phyloP scores from a whole-genome alignment of 1,139 yeast species.

The Yarrowia galli region DNA sequence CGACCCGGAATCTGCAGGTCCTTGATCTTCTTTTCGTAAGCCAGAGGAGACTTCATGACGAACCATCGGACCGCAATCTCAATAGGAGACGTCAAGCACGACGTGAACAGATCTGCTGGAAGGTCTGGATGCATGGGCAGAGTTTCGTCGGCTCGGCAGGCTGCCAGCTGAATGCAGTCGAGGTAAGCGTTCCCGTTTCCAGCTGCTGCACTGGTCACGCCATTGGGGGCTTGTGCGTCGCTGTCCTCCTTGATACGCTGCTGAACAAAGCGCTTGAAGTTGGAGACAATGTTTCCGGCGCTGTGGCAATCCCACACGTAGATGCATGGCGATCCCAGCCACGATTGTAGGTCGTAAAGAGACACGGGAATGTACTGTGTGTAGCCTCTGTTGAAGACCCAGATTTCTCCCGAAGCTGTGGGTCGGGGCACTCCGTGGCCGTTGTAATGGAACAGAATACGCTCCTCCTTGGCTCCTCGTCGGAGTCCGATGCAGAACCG shows the following conservation, averaged over 20 bases:
- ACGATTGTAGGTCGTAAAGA: constrained; percentile 87
- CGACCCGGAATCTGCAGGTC: constrained; percentile 79
- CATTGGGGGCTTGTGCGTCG: constrained; percentile 50
- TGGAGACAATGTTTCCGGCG: constrained; percentile 92
- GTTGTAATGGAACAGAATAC: constrained; percentile 91
- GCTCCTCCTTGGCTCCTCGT: constrained; percentile 83
- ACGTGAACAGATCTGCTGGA: constrained; percentile 95
- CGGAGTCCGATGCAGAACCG: constrained; percentile 88
- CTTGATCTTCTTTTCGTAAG: constrained; percentile 53
- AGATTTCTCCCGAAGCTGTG: constrained; percentile 95
- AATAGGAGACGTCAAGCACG: constrained; percentile 94
- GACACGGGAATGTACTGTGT: constrained; percentile 98
- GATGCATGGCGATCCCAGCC: constrained; percentile 98
- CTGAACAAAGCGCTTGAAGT: constrained; percentile 88
- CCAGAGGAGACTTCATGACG: constrained; percentile 74
- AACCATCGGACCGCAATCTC: constrained; percentile 94
- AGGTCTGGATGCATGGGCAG: constrained; percentile 93
- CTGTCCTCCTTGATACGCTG: constrained; percentile 85
- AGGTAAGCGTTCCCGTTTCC: constrained; percentile 68
- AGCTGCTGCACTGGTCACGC: constrained; percentile 14
- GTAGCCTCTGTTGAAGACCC: constrained; percentile 97
- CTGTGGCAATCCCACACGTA: constrained; percentile 94
- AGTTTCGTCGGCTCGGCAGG: constrained; percentile 85
- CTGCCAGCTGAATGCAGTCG: constrained; percentile 93
- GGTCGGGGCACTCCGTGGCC: constrained; percentile 99